These are phyloP conservation scores for Cryptosporidium meleagridis DNA, from an alignment of 169 alveolate genomes.

Conservation along the genomic window DNA sequence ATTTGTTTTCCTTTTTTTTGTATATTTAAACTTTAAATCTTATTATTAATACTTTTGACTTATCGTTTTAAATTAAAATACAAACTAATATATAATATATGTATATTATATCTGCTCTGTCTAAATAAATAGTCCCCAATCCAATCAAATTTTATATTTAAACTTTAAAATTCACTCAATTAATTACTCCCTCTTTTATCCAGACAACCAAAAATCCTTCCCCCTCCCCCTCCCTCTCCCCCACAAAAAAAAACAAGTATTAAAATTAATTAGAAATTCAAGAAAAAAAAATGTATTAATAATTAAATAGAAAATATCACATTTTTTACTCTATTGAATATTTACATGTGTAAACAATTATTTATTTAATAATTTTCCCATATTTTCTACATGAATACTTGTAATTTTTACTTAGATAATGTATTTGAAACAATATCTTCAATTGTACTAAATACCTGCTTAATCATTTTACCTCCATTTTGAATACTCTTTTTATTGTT, in stretches of 20 bases:
- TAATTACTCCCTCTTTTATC: background rate
- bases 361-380: background rate
- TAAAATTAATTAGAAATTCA: too few species aligned
- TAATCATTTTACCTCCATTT: slow-evolving; percentile 23
- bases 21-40: too few species aligned
- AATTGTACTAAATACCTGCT: slow-evolving; percentile 43
- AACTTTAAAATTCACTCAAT: background rate
- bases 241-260: background rate
- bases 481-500: background rate
- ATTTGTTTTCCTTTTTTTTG: background rate
- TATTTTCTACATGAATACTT: background rate
- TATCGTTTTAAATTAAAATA: too few species aligned
- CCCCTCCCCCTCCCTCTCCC: background rate
- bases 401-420: background rate
- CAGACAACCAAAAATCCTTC: too few species aligned
- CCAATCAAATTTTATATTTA: background rate
- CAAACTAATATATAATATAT: too few species aligned
- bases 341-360: too few species aligned
- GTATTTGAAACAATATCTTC: slow-evolving; percentile 49
- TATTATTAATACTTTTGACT: too few species aligned
- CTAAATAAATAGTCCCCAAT: too few species aligned
- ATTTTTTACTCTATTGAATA: too few species aligned
- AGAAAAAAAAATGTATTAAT: too few species aligned
- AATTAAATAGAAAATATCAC: too few species aligned
- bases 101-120: too few species aligned